Evolutionary conservation across 495 filamentous ascomycete species (phyloP).

Genomic region (Neurospora sublineolata): DNA sequence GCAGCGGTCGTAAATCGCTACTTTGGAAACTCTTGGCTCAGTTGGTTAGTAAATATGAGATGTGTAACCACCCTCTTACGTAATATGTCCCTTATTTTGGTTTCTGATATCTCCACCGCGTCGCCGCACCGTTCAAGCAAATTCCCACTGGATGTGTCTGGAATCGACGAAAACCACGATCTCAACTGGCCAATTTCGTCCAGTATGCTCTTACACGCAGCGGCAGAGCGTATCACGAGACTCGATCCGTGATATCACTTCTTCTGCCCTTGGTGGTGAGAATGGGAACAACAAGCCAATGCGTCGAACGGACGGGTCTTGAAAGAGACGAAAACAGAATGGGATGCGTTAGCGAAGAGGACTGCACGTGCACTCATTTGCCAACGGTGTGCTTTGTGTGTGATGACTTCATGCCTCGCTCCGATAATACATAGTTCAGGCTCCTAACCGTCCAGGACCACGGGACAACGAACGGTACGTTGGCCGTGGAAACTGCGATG

Average conservation of each 20-base stretch:
- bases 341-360: neutral
- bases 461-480: neutral
- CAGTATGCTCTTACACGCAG: neutral
- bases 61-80: neutral
- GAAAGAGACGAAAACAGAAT: neutral
- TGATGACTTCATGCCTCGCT: neutral
- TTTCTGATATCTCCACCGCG: neutral
- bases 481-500: neutral
- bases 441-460: neutral
- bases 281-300: neutral
- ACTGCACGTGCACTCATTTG: neutral
- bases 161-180: neutral
- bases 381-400: neutral
- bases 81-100: neutral
- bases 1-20: neutral
- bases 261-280: neutral
- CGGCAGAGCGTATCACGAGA: neutral
- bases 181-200: neutral
- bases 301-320: neutral
- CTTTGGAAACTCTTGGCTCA: neutral
- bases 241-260: neutral
- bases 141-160: neutral
- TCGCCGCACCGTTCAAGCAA: neutral
- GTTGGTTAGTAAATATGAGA: neutral
- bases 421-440: neutral